Base-by-base conservation (phyloP, 169 alveolate species). In the Blepharisma undulans region DNA sequence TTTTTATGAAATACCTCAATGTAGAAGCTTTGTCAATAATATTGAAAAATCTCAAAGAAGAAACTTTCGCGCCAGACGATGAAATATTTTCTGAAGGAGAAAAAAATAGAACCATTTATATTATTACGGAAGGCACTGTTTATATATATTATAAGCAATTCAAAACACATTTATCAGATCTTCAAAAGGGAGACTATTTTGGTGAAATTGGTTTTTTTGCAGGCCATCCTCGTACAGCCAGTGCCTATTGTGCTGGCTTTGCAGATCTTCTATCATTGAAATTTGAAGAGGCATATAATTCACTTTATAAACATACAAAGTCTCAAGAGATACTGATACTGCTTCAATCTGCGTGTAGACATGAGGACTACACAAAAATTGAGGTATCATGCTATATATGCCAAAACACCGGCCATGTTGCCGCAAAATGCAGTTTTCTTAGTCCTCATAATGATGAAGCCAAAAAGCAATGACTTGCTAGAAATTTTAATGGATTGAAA, bases 201-300 rank as follows among this genome's bases (percentile, higher is more conserved):
- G 95, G 95, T 16, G 95, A 93, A 91, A 84, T 93, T 72, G 93
- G 94, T 4, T 93, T 93, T 87, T 81, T 93, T 66, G 36, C 92
- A 6, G 94, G 90, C 19, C 78, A 84, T 30, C 88, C 89, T 14
- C 88, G 94, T 36, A 59, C 84, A 72, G 89, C 94, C 19, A 85
- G 93, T 12, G 94, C 91, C 6, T 10, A 59, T 34, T 48, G 79
- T 36, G 7, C 59, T 18, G 89, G 19, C 6, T 84, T 84, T 84
- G 6, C 89, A 0, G 72, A 36, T 74, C 34, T 84, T 14, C 66
- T 29, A 7, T 4, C 87, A 12, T 29, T 79, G 27, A 32, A 79
- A 25, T 79, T 30, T n/a, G 29, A 25, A 29, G 87, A 33, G 7
- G 72, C 66, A 10, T 22, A 12, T 10, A 10, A 14, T 79, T 30